Percentiles rank a stretch among this genome's conserved stretches.
Evolutionary conservation across 148 eudicot genomes (phyloP).

Genomic region (Cornus controversa): DNA sequence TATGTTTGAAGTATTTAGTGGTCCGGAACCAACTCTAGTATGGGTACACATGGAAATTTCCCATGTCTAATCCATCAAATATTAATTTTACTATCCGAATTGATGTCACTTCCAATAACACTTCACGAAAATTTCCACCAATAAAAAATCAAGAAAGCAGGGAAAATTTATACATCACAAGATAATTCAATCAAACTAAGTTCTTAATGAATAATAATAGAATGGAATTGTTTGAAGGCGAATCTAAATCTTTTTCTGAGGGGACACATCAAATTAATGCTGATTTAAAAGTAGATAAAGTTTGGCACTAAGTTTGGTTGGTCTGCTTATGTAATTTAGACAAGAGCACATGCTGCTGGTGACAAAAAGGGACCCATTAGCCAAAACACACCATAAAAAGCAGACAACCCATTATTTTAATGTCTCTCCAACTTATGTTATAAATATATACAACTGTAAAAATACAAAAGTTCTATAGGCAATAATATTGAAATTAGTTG

Average conservation of each 20-base stretch:
- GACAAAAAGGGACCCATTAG: constrained; percentile 26
- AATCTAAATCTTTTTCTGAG: neutral
- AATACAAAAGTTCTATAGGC: neutral
- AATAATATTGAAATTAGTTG: neutral
- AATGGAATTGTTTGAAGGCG: neutral
- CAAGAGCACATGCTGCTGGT: constrained; percentile 29
- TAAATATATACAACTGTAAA: neutral
- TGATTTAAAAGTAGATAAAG: neutral
- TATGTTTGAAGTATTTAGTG: neutral
- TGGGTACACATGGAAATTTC: neutral
- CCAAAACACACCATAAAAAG: constrained; percentile 25
- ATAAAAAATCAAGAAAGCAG: neutral
- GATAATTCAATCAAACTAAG: neutral
- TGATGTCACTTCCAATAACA: neutral
- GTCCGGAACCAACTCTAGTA: neutral
- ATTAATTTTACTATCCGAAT: neutral
- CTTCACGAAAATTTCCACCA: neutral
- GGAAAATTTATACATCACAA: neutral
- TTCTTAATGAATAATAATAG: neutral
- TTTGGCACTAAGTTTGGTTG: neutral
- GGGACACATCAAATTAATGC: neutral
- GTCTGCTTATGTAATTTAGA: constrained; percentile 9
- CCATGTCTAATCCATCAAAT: neutral
- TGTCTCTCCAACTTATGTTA: constrained; percentile 14
- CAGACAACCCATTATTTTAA: constrained; percentile 21